Evolutionary conservation across 2,329 filamentous ascomycete genomes (phyloP), one percentile per base, ranked within the genome.

Genomic region (Magnaporthales sp.): DNA sequence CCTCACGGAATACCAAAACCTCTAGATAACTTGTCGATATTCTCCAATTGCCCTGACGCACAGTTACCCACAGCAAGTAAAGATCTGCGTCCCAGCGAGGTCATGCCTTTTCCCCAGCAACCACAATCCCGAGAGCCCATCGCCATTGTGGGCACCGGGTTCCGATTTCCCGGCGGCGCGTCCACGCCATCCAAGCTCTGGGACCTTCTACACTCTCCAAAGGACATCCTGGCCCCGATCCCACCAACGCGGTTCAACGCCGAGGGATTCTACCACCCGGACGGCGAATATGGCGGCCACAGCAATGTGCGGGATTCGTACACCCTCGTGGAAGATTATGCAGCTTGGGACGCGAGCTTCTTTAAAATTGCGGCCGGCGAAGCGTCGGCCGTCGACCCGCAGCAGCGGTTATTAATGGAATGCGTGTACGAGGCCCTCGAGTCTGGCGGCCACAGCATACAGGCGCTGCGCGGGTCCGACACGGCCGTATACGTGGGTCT

Each of bases 361-460:
- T 90, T 90, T 81, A 88, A 88, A 74, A 88, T 89, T 83, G 88
- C 86, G 63, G 86, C 87, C 15, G 81, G 84, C 69, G 78, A 80
- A 71, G 74, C 72, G 22, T 71, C 71, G 10, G 69, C 75, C 5
- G 77, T 77, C 69, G 79, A 81, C 67, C 79, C 79, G 13, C 76
- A 79, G 66, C 78, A 79, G 54, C 72, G 78, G 7, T 66, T 76
- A 2, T 64, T 77, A 1, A 73, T 80, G 1, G 76, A 81, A 68
- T 73, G 72, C 1, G 76, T 79, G 0, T 83, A 80, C 68, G 76
- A 83, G 60, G 75, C 75, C 0, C 66, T 79, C 3, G 75, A 77
- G 66, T 65, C 67, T 38, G 67, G 38, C 9, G 73, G 72, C n/a
- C 58, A 67, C 2, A 68, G 68, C 6, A 58, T 72, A 6, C 69